These are phyloP conservation scores for Saxophila tyrrhenica DNA, from an alignment of 495 filamentous ascomycete species.

Conservation along the genomic window DNA sequence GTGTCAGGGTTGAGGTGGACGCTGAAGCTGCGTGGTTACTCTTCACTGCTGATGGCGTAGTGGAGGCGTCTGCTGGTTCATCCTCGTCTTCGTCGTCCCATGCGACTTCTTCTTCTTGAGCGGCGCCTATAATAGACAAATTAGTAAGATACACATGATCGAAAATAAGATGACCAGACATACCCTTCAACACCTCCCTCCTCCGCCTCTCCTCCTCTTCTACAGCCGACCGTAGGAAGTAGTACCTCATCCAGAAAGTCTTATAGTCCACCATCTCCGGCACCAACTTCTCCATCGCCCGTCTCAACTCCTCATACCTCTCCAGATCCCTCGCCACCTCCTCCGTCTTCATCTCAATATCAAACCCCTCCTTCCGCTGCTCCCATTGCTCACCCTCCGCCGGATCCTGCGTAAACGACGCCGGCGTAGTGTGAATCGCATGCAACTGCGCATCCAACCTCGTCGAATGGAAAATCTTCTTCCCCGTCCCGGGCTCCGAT, in stretches of 20 bases:
- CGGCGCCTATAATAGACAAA: conserved; percentile 27
- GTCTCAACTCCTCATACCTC: conserved; percentile 75
- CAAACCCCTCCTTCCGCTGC: conserved; percentile 63
- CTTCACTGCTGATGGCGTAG: conserved; percentile 11
- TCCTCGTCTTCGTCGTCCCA: conserved; percentile 77
- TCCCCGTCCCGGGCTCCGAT: conserved; percentile 69
- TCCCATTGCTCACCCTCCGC: conserved; percentile 56
- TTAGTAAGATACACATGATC: neutral
- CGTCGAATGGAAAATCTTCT: conserved; percentile 82
- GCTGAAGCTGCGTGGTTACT: conserved; percentile 11
- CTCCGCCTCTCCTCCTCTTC: conserved; percentile 90
- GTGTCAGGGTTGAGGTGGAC: conserved; percentile 16
- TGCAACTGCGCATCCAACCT: conserved; percentile 94
- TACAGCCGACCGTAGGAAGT: conserved; percentile 85
- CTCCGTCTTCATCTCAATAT: conserved; percentile 73
- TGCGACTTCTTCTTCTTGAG: conserved; percentile 60
- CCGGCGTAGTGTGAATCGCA: conserved; percentile 74
- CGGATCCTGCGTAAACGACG: conserved; percentile 79
- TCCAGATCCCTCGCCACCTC: conserved; percentile 73
- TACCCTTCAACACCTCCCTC: conserved; percentile 86
- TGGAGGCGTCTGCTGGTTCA: conserved; percentile 38
- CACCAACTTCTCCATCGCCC: conserved; percentile 91
- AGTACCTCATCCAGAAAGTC: conserved; percentile 91
- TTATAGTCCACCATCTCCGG: conserved; percentile 79
- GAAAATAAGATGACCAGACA: conserved; percentile 15